Percentiles rank a stretch among this genome's conserved stretches.
Conservation (phyloP, 345 rosid species). For the Eucalyptus pauciflora region DNA sequence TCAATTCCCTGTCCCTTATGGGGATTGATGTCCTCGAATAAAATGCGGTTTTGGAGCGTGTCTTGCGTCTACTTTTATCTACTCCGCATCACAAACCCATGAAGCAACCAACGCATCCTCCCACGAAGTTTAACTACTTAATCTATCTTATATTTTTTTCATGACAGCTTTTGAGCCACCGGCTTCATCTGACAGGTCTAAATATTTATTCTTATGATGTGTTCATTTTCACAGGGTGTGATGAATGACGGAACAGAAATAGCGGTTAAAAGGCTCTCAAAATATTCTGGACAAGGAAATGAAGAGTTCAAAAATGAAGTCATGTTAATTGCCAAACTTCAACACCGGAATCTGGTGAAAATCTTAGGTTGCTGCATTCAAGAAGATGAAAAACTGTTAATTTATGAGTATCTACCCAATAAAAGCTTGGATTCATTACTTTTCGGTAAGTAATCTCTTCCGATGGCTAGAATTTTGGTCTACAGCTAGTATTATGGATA, state of each 20-base stretch:
- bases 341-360: slow-evolving; percentile 61
- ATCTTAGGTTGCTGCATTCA: slow-evolving; percentile 52
- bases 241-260: no score
- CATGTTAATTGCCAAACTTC: slow-evolving; percentile 28
- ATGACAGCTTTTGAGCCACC: not conserved
- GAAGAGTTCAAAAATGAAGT: slow-evolving; percentile 25
- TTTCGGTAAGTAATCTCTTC: slow-evolving; percentile 3
- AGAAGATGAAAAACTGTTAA: slow-evolving; percentile 37
- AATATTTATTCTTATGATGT: not conserved
- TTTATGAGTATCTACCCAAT: slow-evolving; percentile 39
- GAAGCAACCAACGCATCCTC: not conserved
- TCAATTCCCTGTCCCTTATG: not conserved
- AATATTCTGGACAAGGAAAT: slow-evolving; percentile 11
- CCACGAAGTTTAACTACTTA: not conserved
- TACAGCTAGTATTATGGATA: not conserved
- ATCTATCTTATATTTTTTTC: not conserved
- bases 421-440: slow-evolving; percentile 24
- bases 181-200: not conserved
- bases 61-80: not conserved
- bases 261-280: slow-evolving; percentile 17
- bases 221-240: no score
- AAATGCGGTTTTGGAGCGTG: no score
- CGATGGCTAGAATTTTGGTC: not conserved
- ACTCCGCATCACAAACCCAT: not conserved
- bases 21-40: not conserved